Evolutionary conservation across 1,284 basidiomycete genomes (phyloP).

Genomic region (Cutaneotrichosporon sp.): DNA sequence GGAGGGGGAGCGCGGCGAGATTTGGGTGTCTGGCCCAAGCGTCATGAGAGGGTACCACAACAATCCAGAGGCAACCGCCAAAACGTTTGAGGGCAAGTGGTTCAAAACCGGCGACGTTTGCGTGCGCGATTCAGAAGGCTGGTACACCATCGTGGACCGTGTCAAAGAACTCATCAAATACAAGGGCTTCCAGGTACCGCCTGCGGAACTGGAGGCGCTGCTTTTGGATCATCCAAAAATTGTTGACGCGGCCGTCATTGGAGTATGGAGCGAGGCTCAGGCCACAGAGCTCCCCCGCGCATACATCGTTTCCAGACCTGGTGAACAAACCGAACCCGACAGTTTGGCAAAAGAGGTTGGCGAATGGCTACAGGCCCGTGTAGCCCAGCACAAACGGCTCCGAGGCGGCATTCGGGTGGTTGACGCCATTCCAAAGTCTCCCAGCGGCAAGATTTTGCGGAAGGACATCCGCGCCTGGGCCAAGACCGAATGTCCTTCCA

Average conservation of each 20-base stretch:
- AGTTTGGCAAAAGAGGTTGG: slow-evolving; percentile 53
- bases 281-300: slow-evolving; percentile 53
- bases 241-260: slow-evolving; percentile 66
- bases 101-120: slow-evolving; percentile 72
- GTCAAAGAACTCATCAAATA: slow-evolving; percentile 82
- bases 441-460: slow-evolving; percentile 41
- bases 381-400: slow-evolving; percentile 50
- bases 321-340: slow-evolving; percentile 34
- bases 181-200: slow-evolving; percentile 57
- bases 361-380: slow-evolving; percentile 59
- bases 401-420: slow-evolving; percentile 51
- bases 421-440: slow-evolving; percentile 50
- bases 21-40: slow-evolving; percentile 70
- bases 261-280: slow-evolving; percentile 57
- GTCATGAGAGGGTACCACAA: slow-evolving; percentile 71
- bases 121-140: slow-evolving; percentile 58
- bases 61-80: slow-evolving; percentile 59
- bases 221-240: slow-evolving; percentile 66
- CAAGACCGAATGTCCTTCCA: too few species aligned
- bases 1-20: slow-evolving; percentile 63
- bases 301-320: slow-evolving; percentile 41
- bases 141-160: slow-evolving; percentile 46
- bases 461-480: slow-evolving; percentile 20
- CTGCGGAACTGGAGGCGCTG: slow-evolving; percentile 72
- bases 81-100: slow-evolving; percentile 3